phyloP scores from a whole-genome alignment of 1,139 yeast species.

The Maudiozyma humilis region DNA sequence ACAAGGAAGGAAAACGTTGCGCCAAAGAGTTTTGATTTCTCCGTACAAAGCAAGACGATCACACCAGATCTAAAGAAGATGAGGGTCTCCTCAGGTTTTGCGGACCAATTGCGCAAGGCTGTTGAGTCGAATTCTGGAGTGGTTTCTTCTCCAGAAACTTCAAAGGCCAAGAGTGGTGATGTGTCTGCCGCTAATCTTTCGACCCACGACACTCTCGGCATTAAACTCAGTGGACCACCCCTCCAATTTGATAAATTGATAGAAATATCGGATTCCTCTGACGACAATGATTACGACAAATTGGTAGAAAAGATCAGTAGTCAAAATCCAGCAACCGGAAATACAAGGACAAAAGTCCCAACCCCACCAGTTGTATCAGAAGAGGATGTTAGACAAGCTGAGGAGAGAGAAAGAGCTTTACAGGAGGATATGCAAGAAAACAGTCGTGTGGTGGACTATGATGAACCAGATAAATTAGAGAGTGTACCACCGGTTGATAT shows the following conservation, averaged over 20 bases:
- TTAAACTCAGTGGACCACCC: not conserved
- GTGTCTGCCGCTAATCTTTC: not conserved
- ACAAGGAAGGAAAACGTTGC: slow-evolving; percentile 3
- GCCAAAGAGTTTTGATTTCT: slow-evolving; percentile 14
- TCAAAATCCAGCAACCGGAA: not conserved
- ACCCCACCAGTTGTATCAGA: not conserved
- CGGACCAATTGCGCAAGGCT: slow-evolving; percentile 18
- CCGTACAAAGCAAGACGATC: slow-evolving; percentile 19
- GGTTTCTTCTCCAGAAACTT: too few relatives aligned
- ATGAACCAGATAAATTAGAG: too few relatives aligned
- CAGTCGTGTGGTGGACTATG: too few relatives aligned
- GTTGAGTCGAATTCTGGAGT: too few relatives aligned
- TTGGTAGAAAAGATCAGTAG: not conserved
- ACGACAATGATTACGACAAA: not conserved
- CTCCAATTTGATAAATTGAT: not conserved
- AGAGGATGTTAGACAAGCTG: not conserved
- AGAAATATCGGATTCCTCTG: slow-evolving; percentile 3
- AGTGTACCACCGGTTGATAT: too few relatives aligned
- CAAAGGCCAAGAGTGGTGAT: too few relatives aligned
- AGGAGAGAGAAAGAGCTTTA: too few relatives aligned
- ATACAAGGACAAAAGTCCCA: not conserved
- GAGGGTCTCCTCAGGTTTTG: slow-evolving; percentile 25
- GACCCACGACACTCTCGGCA: not conserved
- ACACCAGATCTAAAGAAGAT: slow-evolving; percentile 28
- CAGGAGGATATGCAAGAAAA: too few relatives aligned